Evolutionary conservation across 805 yeast species (phyloP).

Genomic region (Metschnikowia borealis): DNA sequence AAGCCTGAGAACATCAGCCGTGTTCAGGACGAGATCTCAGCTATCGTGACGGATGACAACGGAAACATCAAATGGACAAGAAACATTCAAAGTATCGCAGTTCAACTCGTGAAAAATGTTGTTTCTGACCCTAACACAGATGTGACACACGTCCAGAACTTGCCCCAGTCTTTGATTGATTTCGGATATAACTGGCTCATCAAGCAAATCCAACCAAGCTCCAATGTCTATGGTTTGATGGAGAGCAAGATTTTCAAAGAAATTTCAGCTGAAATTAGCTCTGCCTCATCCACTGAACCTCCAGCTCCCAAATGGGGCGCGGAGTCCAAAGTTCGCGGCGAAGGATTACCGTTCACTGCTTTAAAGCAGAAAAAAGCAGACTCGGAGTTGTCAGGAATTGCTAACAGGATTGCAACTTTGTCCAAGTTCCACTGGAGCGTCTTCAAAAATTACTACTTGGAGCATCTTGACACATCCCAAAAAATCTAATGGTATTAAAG

Average conservation of each 20-base stretch:
- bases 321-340: slow-evolving; percentile 5
- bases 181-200: slow-evolving; percentile 77
- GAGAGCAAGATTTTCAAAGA: slow-evolving; percentile 62
- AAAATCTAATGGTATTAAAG: neutral
- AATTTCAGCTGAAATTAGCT: slow-evolving; percentile 1
- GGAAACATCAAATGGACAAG: slow-evolving; percentile 91
- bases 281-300: neutral
- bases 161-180: slow-evolving; percentile 43
- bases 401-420: slow-evolving; percentile 59
- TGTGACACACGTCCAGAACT: slow-evolving; percentile 14
- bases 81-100: slow-evolving; percentile 66
- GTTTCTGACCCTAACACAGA: slow-evolving; percentile 16
- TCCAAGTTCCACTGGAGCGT: slow-evolving; percentile 81
- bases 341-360: slow-evolving; percentile 4
- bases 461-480: slow-evolving; percentile 17
- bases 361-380: slow-evolving; percentile 17
- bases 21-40: slow-evolving; percentile 67
- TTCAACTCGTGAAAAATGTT: slow-evolving; percentile 54
- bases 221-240: slow-evolving; percentile 71
- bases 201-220: slow-evolving; percentile 80
- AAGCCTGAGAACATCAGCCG: slow-evolving; percentile 37
- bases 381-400: slow-evolving; percentile 52
- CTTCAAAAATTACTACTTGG: slow-evolving; percentile 65
- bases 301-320: neutral
- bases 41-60: slow-evolving; percentile 78